These are phyloP conservation scores for Aspergillus coremiiformis DNA, from an alignment of 495 filamentous ascomycete genomes.

Conservation along the genomic window DNA sequence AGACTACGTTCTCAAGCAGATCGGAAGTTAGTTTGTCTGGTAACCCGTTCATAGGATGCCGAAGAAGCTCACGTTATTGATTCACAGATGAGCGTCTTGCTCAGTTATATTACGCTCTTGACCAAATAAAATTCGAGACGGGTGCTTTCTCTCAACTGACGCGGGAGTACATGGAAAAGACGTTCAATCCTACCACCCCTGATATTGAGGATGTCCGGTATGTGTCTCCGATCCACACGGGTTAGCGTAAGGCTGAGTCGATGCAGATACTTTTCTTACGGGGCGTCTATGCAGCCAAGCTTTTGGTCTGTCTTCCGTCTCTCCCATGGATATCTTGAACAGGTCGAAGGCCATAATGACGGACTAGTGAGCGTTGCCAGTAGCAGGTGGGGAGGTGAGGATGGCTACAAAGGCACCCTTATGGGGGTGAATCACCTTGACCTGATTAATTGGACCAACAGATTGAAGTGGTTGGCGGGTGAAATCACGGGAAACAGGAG, in stretches of 20 bases:
- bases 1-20: slow-evolving; percentile 69
- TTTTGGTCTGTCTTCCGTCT: slow-evolving; percentile 67
- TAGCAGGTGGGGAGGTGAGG: slow-evolving; percentile 68
- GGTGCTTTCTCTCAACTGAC: slow-evolving; percentile 85
- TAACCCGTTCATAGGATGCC: neutral
- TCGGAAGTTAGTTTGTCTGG: slow-evolving; percentile 39
- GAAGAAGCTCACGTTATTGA: neutral
- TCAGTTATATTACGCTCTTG: slow-evolving; percentile 60
- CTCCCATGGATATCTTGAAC: slow-evolving; percentile 62
- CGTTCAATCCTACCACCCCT: slow-evolving; percentile 76
- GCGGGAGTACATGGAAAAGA: slow-evolving; percentile 65
- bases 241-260: slow-evolving; percentile 12
- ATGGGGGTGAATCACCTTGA: slow-evolving; percentile 82
- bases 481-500: slow-evolving; percentile 59
- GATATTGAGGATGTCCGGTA: slow-evolving; percentile 63
- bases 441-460: slow-evolving; percentile 93
- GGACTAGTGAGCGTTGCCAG: slow-evolving; percentile 86
- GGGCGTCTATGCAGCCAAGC: slow-evolving; percentile 61
- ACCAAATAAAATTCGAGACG: slow-evolving; percentile 62
- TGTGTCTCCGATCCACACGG: slow-evolving; percentile 2
- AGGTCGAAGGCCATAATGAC: slow-evolving; percentile 78
- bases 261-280: slow-evolving; percentile 79
- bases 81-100: slow-evolving; percentile 47
- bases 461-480: slow-evolving; percentile 62
- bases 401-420: slow-evolving; percentile 79